A percentile compares a stretch with the other conserved stretches of the same genome.
Conservation (phyloP, 2,329 filamentous ascomycete genomes). For the Fusarium sublunatum region DNA sequence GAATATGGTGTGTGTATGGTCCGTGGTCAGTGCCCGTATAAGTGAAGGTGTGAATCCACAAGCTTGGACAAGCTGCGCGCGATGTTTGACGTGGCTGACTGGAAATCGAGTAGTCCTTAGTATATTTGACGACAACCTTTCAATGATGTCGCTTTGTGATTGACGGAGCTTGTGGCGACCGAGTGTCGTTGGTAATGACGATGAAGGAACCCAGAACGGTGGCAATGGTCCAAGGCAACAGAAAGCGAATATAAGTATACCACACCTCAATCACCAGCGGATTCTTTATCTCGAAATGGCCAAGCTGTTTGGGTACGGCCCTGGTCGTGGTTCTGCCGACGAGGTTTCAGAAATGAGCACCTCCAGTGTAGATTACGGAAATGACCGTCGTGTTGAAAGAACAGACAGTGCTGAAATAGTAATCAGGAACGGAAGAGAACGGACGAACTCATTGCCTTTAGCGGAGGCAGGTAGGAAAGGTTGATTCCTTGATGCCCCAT, state of each 20-base stretch:
- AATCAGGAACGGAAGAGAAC: conserved; percentile 15
- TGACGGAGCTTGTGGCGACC: conserved; percentile 2
- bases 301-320: not conserved
- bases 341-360: not conserved
- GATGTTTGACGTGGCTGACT: conserved; percentile 23
- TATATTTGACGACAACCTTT: conserved; percentile 10
- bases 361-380: conserved; percentile 2
- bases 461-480: conserved; percentile 21
- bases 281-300: not conserved
- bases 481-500: conserved; percentile 28
- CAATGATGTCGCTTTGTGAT: conserved; percentile 6
- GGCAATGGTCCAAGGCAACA: conserved; percentile 4
- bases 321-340: not conserved
- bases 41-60: conserved; percentile 28
- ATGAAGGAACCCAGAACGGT: conserved; percentile 5
- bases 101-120: conserved; percentile 21
- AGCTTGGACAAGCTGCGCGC: conserved; percentile 16
- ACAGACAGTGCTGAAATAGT: conserved; percentile 17
- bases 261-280: not conserved
- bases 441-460: conserved; percentile 2
- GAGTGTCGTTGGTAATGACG: conserved; percentile 9
- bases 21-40: conserved; percentile 18
- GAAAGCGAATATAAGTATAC: conserved; percentile 3
- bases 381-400: conserved; percentile 5
- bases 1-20: not conserved